Base-by-base conservation (phyloP, 371 early-diverging fungal species). In the Apophysomyces variabilis region DNA sequence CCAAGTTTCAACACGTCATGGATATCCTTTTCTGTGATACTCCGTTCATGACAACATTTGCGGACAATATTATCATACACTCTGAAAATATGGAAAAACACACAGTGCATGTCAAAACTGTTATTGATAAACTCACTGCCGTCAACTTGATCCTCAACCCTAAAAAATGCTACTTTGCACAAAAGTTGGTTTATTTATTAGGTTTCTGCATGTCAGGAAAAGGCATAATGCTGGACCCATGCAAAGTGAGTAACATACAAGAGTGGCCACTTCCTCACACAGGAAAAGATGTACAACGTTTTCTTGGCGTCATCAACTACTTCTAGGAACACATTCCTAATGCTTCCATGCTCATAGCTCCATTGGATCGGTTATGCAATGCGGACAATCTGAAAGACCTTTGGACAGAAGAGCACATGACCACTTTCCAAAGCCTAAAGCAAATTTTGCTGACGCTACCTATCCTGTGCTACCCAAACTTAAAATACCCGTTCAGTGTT, bases 241-340 rank as follows among this genome's bases (percentile, higher is more conserved):
- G 65, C 7, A 77, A 77, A 58, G 57, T 73, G 0, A 54, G 38
- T 5, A 71, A 68, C 21, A 45, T 71, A 2, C 58, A 58, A 16
- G 26, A 56, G 1, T 70, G 71, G 65, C 68, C 66, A 4, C 13
- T 26, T 1, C 66, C 72, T 3, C 5, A 18, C 32, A 68, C 66
- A 3, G 68, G 67, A 12, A 66, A 71, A n/a, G 62, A 72, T n/a
- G n/a, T n/a, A n/a, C n/a, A n/a, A n/a, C n/a, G n/a, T n/a, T n/a
- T n/a, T n/a, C n/a, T n/a, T n/a, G 76, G 73, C 7, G 47, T 67
- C 26, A 60, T 73, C 44, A 78, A 76, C 38, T 78, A 65, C 56
- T 81, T 77, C 46, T 14, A 71, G 12, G 69, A 67, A 11, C 66
- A 67, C 44, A 64, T 76, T 4, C 72, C 74, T 43, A 43, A 8